A percentile compares a stretch with the other conserved stretches of the same genome.
phyloP scores from a whole-genome alignment of 2,329 filamentous ascomycete species.

The Zalaria sp. region DNA sequence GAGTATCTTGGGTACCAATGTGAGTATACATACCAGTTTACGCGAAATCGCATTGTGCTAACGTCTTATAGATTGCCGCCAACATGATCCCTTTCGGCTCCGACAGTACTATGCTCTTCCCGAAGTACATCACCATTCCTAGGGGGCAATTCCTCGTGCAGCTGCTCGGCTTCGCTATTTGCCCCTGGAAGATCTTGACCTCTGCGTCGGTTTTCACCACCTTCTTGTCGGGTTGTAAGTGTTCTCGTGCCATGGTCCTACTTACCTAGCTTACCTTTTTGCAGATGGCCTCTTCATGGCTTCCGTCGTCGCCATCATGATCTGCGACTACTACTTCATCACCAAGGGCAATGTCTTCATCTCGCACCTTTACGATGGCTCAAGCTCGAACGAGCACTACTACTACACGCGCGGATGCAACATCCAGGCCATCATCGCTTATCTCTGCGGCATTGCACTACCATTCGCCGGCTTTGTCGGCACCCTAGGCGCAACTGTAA shows the following conservation, averaged over 20 bases:
- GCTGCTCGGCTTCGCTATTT: conserved; percentile 38
- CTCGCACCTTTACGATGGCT: conserved; percentile 28
- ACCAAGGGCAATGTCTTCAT: conserved; percentile 23
- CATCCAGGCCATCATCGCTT: conserved; percentile 43
- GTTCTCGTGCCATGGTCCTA: background rate
- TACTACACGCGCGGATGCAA: conserved; percentile 40
- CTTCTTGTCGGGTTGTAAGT: conserved; percentile 38
- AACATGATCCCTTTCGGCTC: conserved; percentile 23
- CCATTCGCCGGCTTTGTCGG: conserved; percentile 41
- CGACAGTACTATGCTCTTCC: conserved; percentile 26
- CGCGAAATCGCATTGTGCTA: no score
- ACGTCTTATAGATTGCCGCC: conserved; percentile 7
- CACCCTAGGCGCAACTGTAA: conserved; percentile 23
- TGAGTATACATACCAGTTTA: conserved; percentile 7
- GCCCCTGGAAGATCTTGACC: conserved; percentile 51
- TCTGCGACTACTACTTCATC: conserved; percentile 44
- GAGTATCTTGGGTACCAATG: conserved; percentile 23
- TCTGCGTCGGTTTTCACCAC: conserved; percentile 43
- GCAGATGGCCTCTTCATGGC: conserved; percentile 52
- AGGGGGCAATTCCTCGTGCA: conserved; percentile 20
- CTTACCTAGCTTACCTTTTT: conserved; percentile 13
- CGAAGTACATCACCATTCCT: conserved; percentile 33
- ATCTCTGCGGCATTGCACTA: conserved; percentile 42
- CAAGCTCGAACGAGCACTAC: conserved; percentile 33
- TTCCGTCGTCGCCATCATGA: conserved; percentile 47